phyloP scores from a whole-genome alignment of 1,284 basidiomycete genomes.

The Butyriboletus appendiculatus region DNA sequence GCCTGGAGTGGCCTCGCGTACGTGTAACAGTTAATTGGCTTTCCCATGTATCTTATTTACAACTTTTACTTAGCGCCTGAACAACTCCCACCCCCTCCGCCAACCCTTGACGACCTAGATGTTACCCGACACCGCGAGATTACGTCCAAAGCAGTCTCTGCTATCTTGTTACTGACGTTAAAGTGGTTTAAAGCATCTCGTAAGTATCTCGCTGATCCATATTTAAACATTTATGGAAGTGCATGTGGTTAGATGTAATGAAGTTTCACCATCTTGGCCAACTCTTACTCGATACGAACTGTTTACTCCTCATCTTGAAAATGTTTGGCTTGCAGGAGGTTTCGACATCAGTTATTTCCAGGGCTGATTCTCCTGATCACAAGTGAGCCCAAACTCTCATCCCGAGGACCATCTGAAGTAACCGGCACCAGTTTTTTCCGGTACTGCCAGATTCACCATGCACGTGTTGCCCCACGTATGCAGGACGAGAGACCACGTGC shows the following conservation, averaged over 20 bases:
- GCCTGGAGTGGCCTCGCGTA: slow-evolving; percentile 69
- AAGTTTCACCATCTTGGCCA: slow-evolving; percentile 98
- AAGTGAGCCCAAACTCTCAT: slow-evolving; percentile 52
- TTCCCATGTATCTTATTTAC: slow-evolving; percentile 5
- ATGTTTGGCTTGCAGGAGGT: slow-evolving; percentile 98
- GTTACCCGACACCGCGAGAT: slow-evolving; percentile 96
- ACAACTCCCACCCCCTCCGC: slow-evolving; percentile 66
- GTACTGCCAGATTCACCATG: slow-evolving; percentile 82
- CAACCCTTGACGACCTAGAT: slow-evolving; percentile 93
- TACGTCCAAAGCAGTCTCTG: slow-evolving; percentile 95
- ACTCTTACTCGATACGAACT: slow-evolving; percentile 94
- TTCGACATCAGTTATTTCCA: slow-evolving; percentile 78
- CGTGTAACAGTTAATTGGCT: slow-evolving; percentile 29
- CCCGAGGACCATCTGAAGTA: slow-evolving; percentile 11
- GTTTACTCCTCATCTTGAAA: slow-evolving; percentile 91
- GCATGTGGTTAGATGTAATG: slow-evolving; percentile 75
- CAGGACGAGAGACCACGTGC: slow-evolving; percentile 63
- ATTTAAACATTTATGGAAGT: slow-evolving; percentile 2
- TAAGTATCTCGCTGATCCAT: slow-evolving; percentile 42
- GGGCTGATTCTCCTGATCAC: slow-evolving; percentile 86
- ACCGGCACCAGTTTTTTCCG: slow-evolving; percentile 81
- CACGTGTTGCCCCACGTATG: slow-evolving; percentile 56
- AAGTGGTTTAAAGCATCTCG: slow-evolving; percentile 99
- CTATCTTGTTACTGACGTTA: slow-evolving; percentile 85
- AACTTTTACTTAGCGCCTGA: slow-evolving; percentile 49